Evolutionary conservation across 2,329 filamentous ascomycete genomes (phyloP).

Genomic region (Tolypocladium paradoxum): DNA sequence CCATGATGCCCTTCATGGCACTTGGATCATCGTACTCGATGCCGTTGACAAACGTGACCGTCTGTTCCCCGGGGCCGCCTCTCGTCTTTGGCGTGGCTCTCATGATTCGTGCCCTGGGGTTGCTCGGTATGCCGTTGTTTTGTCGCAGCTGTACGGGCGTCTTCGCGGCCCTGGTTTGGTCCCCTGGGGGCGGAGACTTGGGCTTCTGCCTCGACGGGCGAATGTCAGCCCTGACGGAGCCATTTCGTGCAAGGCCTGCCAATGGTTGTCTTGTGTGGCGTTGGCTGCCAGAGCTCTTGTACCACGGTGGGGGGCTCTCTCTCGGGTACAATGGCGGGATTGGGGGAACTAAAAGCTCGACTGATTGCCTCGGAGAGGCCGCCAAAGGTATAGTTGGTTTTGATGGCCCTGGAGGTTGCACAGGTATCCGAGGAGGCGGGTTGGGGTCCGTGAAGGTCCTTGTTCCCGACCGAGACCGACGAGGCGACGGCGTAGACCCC

Average conservation of each 20-base stretch:
- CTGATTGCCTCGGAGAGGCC: neutral
- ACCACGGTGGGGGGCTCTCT: neutral
- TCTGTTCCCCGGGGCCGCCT: conserved; percentile 25
- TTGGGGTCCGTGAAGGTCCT: neutral
- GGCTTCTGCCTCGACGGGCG: conserved; percentile 19
- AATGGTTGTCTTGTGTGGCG: conserved; percentile 5
- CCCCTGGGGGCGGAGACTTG: conserved; percentile 8
- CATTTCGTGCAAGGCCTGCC: conserved; percentile 18
- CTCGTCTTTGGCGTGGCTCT: conserved; percentile 15
- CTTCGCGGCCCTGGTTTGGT: conserved; percentile 14
- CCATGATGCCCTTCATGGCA: conserved; percentile 37
- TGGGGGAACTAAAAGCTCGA: conserved; percentile 6
- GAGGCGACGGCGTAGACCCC: neutral
- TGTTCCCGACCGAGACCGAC: neutral
- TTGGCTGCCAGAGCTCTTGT: neutral
- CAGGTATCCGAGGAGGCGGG: neutral
- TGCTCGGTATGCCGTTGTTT: conserved; percentile 35
- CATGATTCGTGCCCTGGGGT: conserved; percentile 31
- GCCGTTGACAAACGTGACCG: conserved; percentile 45
- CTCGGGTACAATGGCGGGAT: conserved; percentile 2
- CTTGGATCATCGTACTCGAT: conserved; percentile 44
- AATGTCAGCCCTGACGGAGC: conserved; percentile 18
- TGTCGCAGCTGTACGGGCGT: conserved; percentile 31
- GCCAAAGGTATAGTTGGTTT: neutral
- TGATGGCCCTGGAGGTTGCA: neutral